Percentiles rank a stretch among this genome's conserved stretches.
Conservation (phyloP, 2,329 filamentous ascomycete species). For the Pseudogymnoascus sp. region DNA sequence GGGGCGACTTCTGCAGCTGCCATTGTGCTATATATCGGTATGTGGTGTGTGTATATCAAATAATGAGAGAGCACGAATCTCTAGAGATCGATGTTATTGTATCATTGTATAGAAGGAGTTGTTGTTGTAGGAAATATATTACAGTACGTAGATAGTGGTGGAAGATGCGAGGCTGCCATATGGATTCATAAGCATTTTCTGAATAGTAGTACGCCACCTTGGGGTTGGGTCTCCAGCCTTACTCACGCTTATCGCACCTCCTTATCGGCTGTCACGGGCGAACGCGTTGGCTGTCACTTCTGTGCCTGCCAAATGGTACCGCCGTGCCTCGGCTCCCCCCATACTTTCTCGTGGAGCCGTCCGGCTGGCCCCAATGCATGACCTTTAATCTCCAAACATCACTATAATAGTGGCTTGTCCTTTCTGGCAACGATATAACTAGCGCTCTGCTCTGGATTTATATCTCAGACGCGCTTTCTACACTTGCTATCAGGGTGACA, state of each 20-base stretch:
- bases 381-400: conserved; percentile 4
- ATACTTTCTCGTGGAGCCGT: conserved; percentile 9
- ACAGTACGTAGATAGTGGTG: neutral
- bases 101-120: neutral
- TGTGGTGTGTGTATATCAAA: neutral
- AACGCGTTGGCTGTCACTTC: neutral
- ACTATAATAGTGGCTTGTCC: conserved; percentile 10
- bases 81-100: conserved; percentile 5
- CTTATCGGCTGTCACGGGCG: conserved; percentile 8
- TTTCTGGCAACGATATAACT: neutral
- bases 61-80: neutral
- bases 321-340: conserved; percentile 9
- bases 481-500: neutral
- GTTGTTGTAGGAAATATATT: neutral
- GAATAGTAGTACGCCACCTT: conserved; percentile 2
- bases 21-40: neutral
- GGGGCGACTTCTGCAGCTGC: neutral
- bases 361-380: neutral
- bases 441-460: conserved; percentile 1
- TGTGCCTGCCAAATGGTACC: conserved; percentile 4
- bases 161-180: conserved; percentile 4
- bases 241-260: neutral
- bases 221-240: conserved; percentile 2
- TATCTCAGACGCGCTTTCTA: neutral
- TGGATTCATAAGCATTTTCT: conserved; percentile 11